These are phyloP conservation scores for Ensete ventricosum DNA, from an alignment of 176 grass and related monocot species.

Conservation along the genomic window DNA sequence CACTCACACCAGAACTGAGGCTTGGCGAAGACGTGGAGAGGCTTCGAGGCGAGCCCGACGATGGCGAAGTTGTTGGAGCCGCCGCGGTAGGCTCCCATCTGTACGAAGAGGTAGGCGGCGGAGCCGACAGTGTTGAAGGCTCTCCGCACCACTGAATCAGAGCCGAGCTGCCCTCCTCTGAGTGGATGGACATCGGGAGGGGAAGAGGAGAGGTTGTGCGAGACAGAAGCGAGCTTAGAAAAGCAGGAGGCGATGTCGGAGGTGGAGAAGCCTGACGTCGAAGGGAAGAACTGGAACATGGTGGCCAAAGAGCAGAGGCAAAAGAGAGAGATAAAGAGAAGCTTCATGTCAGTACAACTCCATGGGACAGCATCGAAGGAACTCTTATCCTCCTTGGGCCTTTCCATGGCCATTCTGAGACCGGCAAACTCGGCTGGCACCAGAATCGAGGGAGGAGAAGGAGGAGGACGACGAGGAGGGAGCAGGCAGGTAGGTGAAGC, in stretches of 20 bases:
- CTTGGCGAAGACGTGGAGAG: constrained; percentile 56
- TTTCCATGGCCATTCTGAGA: constrained; percentile 13
- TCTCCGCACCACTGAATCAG: constrained; percentile 38
- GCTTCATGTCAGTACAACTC: constrained; percentile 63
- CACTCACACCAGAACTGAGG: constrained; percentile 86
- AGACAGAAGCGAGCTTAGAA: constrained; percentile 19
- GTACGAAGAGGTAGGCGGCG: constrained; percentile 74
- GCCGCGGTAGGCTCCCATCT: constrained; percentile 83
- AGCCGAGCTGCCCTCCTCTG: not conserved
- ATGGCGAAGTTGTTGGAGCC: constrained; percentile 51
- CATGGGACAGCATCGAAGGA: constrained; percentile 25
- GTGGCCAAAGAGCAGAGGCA: constrained; percentile 50
- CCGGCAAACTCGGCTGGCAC: too few species aligned
- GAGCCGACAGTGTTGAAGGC: constrained; percentile 54
- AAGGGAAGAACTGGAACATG: constrained; percentile 66
- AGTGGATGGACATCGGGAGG: constrained; percentile 3
- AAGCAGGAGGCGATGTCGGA: constrained; percentile 12
- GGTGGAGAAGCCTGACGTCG: constrained; percentile 10
- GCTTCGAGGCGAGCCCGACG: constrained; percentile 72
- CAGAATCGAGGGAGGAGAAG: too few species aligned
- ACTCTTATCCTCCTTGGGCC: constrained; percentile 14
- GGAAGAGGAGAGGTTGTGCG: not conserved
- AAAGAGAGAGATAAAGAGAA: constrained; percentile 54
- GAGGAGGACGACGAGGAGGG: too few species aligned
- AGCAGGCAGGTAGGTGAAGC: too few species aligned